Evolutionary conservation across 257 asterid genomes (phyloP).

Genomic region (Euphrasia confusa): DNA sequence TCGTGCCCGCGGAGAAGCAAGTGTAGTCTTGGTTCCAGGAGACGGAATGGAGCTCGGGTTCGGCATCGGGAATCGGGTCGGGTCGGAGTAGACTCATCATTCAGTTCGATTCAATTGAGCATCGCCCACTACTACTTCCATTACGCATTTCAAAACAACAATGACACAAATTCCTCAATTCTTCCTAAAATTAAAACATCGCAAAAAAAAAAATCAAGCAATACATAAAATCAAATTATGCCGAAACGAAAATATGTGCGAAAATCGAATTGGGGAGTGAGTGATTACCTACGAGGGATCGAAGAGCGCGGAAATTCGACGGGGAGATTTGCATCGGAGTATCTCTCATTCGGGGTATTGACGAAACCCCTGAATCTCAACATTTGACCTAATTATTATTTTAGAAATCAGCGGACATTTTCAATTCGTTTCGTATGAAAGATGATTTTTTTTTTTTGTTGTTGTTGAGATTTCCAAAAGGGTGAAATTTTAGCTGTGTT

Average conservation of each 20-base stretch:
- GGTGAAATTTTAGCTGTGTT: not conserved
- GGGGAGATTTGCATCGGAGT: too few species aligned
- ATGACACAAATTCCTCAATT: not conserved
- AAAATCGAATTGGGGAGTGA: too few species aligned
- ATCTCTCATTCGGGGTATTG: too few species aligned
- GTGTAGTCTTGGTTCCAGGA: conserved; percentile 82
- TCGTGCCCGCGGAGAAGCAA: conserved; percentile 76
- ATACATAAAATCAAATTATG: too few species aligned
- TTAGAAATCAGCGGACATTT: not conserved
- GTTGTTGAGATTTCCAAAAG: too few species aligned
- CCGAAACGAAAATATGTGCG: too few species aligned
- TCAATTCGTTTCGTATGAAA: not conserved
- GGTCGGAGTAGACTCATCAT: conserved; percentile 25
- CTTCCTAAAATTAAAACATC: not conserved
- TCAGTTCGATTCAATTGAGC: not conserved
- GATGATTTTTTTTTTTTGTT: too few species aligned
- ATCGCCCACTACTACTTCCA: not conserved
- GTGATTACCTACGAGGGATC: too few species aligned
- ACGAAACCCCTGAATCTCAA: too few species aligned
- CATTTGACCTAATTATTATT: too few species aligned
- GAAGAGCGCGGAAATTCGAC: too few species aligned
- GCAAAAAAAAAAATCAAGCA: not conserved
- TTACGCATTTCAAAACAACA: not conserved
- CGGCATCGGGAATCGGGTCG: conserved; percentile 37
- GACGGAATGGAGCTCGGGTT: conserved; percentile 52